Evolutionary conservation across 2,329 filamentous ascomycete genomes (phyloP).

Genomic region (Esteya vermicola): DNA sequence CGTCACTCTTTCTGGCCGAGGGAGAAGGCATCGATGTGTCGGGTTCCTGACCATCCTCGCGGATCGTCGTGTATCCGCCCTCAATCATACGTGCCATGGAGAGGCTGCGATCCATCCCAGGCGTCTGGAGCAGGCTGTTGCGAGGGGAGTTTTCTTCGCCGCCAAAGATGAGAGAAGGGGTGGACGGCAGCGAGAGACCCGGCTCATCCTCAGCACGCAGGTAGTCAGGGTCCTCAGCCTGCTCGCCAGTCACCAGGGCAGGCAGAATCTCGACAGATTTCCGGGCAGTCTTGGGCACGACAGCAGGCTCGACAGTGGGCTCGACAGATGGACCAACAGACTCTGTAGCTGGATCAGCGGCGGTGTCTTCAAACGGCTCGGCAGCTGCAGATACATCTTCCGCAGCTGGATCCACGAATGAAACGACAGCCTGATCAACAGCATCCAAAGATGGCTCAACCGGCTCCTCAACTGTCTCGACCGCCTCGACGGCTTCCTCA

Average conservation of each 20-base stretch:
- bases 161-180: conserved; percentile 18
- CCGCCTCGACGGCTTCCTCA: neutral
- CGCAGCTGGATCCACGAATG: neutral
- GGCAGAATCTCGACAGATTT: neutral
- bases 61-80: too few species aligned
- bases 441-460: neutral
- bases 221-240: neutral
- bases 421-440: neutral
- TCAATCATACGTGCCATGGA: neutral
- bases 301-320: neutral
- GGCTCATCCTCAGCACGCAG: neutral
- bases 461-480: neutral
- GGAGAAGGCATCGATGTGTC: too few species aligned
- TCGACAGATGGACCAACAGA: neutral
- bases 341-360: neutral
- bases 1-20: neutral
- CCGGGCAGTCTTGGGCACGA: neutral
- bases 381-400: neutral
- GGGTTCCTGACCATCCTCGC: too few species aligned
- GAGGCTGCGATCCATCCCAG: conserved; percentile 6
- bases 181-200: conserved; percentile 12
- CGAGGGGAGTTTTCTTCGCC: conserved; percentile 16
- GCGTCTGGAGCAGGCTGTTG: conserved; percentile 16
- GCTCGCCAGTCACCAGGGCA: neutral
- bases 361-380: too few species aligned